Percentiles rank a stretch among this genome's conserved stretches.
Conservation (phyloP, 805 yeast genomes). For the Starmera quercuum region DNA sequence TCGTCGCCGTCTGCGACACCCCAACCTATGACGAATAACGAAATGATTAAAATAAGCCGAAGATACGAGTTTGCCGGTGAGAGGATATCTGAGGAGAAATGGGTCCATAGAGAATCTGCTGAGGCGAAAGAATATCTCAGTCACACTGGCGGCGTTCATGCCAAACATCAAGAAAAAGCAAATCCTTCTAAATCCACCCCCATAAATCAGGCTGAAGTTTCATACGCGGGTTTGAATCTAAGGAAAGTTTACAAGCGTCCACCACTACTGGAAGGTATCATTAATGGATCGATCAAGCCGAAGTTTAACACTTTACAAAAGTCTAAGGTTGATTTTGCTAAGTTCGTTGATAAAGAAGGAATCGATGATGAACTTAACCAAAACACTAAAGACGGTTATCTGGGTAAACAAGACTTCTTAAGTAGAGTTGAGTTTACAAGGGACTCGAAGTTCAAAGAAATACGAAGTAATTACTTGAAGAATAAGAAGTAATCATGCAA, state of each 20-base stretch:
- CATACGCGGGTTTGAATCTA: slow-evolving; percentile 27
- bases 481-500: slow-evolving; percentile 11
- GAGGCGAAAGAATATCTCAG: slow-evolving; percentile 81
- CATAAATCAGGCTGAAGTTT: slow-evolving; percentile 9
- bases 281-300: slow-evolving; percentile 58
- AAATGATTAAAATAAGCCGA: slow-evolving; percentile 63
- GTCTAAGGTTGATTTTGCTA: slow-evolving; percentile 90
- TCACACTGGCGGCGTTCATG: slow-evolving; percentile 27
- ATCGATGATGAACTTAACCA: slow-evolving; percentile 74
- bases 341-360: slow-evolving; percentile 81
- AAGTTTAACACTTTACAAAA: slow-evolving; percentile 90
- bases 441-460: slow-evolving; percentile 30
- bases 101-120: slow-evolving; percentile 70
- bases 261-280: slow-evolving; percentile 68
- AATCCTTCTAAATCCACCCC: slow-evolving; percentile 18
- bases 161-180: slow-evolving; percentile 10
- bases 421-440: slow-evolving; percentile 52
- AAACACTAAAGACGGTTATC: slow-evolving; percentile 83
- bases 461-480: slow-evolving; percentile 26
- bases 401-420: slow-evolving; percentile 88
- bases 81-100: slow-evolving; percentile 65
- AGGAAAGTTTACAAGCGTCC: slow-evolving; percentile 63
- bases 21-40: slow-evolving; percentile 18
- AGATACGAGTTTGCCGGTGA: slow-evolving; percentile 89
- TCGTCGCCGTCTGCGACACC: slow-evolving; percentile 2